Evolutionary conservation across 2,329 filamentous ascomycete genomes (phyloP).

Genomic region (Aspergillus sp.): DNA sequence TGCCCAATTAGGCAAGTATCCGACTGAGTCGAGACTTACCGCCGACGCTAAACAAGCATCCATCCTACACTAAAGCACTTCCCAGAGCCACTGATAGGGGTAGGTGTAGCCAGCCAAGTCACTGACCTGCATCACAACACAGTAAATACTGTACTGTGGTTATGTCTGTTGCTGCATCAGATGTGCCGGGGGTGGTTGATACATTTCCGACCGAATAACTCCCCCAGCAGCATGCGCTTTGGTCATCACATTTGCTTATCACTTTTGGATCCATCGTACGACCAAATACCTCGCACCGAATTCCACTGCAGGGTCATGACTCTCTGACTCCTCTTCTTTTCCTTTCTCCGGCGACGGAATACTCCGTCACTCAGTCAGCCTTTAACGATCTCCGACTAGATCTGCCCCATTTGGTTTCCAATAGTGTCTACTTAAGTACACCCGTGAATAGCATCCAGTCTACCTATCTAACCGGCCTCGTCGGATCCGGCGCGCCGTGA

Average conservation of each 20-base stretch:
- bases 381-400: background rate
- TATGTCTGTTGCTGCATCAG: background rate
- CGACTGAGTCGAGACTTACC: slow-evolving; percentile 8
- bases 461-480: background rate
- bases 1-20: slow-evolving; percentile 1
- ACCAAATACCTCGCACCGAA: background rate
- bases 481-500: slow-evolving; percentile 1
- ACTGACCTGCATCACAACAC: background rate
- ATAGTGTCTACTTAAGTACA: slow-evolving; percentile 3
- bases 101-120: background rate
- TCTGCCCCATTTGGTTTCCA: slow-evolving; percentile 6
- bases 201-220: background rate
- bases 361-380: background rate
- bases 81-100: background rate
- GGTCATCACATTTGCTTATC: background rate
- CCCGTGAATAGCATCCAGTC: background rate
- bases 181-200: background rate
- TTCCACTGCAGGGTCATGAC: background rate
- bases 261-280: background rate
- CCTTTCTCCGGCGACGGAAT: background rate
- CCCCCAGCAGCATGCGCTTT: too few species aligned
- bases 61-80: background rate
- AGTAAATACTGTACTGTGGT: too few species aligned
- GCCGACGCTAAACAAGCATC: slow-evolving; percentile 2
- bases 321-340: background rate